These are phyloP conservation scores for Arctium minus DNA, from an alignment of 129 eudicot species.

Conservation along the genomic window DNA sequence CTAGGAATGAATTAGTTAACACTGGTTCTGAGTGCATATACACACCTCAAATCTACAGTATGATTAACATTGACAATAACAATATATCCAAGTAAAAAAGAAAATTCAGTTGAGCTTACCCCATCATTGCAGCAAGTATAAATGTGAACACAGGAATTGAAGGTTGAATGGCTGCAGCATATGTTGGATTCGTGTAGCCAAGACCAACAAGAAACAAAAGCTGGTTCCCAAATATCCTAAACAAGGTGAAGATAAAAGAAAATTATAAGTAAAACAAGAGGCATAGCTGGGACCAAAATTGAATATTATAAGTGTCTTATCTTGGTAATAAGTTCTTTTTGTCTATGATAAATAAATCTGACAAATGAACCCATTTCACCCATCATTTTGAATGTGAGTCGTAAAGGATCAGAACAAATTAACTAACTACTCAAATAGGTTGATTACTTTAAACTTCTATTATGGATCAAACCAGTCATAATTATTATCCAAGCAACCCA, in stretches of 20 bases:
- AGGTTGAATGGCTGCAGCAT: conserved; percentile 97
- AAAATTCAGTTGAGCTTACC: conserved; percentile 44
- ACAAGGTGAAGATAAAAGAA: conserved; percentile 17
- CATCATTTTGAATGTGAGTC: background rate
- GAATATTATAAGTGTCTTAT: background rate
- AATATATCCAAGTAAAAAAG: background rate
- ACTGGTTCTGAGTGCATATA: background rate
- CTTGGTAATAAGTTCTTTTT: background rate
- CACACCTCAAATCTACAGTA: background rate
- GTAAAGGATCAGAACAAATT: background rate
- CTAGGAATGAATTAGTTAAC: background rate
- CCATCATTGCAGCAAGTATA: conserved; percentile 69
- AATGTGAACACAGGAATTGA: conserved; percentile 93
- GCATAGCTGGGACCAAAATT: background rate
- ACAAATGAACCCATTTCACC: background rate
- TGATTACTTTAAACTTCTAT: background rate
- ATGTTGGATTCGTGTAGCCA: conserved; percentile 95
- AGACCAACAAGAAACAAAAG: conserved; percentile 95
- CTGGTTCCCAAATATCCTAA: conserved; percentile 89
- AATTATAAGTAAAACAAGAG: background rate
- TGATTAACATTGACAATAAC: background rate
- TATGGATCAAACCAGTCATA: background rate
- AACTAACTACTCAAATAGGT: background rate
- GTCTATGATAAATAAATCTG: background rate
- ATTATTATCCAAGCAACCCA: background rate